Evolutionary conservation across 805 yeast genomes (phyloP).

Genomic region (Saturnispora kantuleensis): DNA sequence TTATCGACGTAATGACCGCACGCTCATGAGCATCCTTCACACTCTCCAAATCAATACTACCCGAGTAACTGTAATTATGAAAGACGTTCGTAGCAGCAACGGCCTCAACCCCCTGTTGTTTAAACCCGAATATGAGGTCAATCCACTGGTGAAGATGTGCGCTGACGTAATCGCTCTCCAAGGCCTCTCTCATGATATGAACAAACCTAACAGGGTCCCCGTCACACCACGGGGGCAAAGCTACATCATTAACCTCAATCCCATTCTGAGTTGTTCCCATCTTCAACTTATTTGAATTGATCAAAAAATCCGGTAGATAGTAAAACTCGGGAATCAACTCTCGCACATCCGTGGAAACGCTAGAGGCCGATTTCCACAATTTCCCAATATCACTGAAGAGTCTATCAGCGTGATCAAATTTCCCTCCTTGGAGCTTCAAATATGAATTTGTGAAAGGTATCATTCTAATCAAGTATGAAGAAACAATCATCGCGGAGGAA

Average conservation of each 20-base stretch:
- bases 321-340: slow-evolving; percentile 83
- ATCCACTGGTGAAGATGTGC: slow-evolving; percentile 74
- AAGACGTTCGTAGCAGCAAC: slow-evolving; percentile 62
- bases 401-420: slow-evolving; percentile 82
- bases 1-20: slow-evolving; percentile 70
- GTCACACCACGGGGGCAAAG: slow-evolving; percentile 76
- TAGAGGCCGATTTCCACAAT: slow-evolving; percentile 74
- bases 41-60: slow-evolving; percentile 67
- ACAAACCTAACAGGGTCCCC: slow-evolving; percentile 68
- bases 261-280: slow-evolving; percentile 66
- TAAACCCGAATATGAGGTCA: slow-evolving; percentile 72
- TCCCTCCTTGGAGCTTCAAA: slow-evolving; percentile 73
- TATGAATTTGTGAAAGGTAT: slow-evolving; percentile 78
- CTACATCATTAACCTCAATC: slow-evolving; percentile 46
- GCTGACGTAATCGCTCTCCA: slow-evolving; percentile 76
- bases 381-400: slow-evolving; percentile 64
- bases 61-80: slow-evolving; percentile 76
- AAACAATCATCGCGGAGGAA: slow-evolving; percentile 88
- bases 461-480: slow-evolving; percentile 66
- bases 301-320: slow-evolving; percentile 69
- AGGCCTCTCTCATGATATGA: slow-evolving; percentile 67
- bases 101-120: slow-evolving; percentile 68
- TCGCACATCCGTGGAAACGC: slow-evolving; percentile 75
- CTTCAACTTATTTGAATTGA: slow-evolving; percentile 54
- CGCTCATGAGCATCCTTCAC: slow-evolving; percentile 67